Evolutionary conservation across 768 basidiomycete species (phyloP), one percentile per base, ranked within the genome.

Genomic region (Lactarius hatsudake): DNA sequence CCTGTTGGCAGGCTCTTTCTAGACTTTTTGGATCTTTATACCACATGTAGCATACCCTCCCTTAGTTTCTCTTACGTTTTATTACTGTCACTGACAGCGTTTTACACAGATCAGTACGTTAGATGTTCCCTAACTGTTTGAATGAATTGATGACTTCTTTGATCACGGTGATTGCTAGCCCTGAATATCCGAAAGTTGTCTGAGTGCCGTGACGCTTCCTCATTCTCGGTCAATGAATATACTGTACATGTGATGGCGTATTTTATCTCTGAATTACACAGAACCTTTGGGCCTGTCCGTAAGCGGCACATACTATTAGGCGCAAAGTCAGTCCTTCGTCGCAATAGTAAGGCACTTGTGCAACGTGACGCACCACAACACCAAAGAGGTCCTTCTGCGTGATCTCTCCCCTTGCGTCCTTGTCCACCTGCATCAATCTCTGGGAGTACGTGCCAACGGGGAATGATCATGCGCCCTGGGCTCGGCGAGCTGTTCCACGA

Each of bases 401-500:
- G 1, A 97, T 82, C 5, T 80, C 80, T 0, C 95, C 96, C 0
- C 86, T 67, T 40, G 66, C 79, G 64, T 89, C 87, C 74, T 96
- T 97, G 73, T 96, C 93, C 17, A 96, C 79, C 68, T 91, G 87
- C 72, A 86, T 80, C 62, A 97, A 86, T 53, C 71, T 74, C 72
- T 84, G 77, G 66, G 91, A 87, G 17, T 70, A 71, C 43, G 65
- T 67, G 3, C 95, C 96, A 17, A 98, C 89, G 2, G 96, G 96
- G 96, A 61, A 98, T 93, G 79, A 98, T 96, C 90, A 98, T 94
- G 61, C 87, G 80, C 18, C 91, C 91, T 0, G 90, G 89, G 2
- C 76, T 74, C 32, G 87, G 87, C 87, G 3, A 94, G 86, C 73
- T 96, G 95, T 17, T 90, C 86, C 34, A 98, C 76, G 1, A 98